phyloP scores from a whole-genome alignment of 352 stramenopile genomes.

The Globisporangium paroecandrum region DNA sequence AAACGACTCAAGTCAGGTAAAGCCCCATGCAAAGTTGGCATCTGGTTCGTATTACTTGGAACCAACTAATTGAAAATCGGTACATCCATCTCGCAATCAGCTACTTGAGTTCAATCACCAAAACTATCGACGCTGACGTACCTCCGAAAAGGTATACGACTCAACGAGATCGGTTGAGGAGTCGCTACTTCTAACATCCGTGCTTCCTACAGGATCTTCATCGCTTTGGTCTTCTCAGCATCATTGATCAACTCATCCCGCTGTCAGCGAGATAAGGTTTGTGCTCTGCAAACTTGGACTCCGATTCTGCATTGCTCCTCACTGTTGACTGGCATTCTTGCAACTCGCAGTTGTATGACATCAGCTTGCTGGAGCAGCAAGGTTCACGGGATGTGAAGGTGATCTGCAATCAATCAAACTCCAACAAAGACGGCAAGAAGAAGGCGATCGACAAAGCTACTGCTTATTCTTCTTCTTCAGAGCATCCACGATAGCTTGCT shows the following conservation, averaged over 20 bases:
- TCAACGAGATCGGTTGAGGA: not conserved
- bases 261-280: not conserved
- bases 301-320: not conserved
- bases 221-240: not conserved
- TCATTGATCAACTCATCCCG: not conserved
- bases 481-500: slow-evolving; percentile 38
- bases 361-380: not conserved
- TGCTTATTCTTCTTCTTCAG: slow-evolving; percentile 7
- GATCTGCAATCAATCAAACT: not conserved
- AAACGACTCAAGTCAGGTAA: not conserved
- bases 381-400: not conserved
- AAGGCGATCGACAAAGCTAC: not conserved
- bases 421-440: not conserved
- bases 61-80: not conserved
- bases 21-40: not conserved
- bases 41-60: not conserved
- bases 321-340: not conserved
- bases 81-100: not conserved
- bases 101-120: not conserved
- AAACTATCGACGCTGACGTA: not conserved
- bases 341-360: not conserved
- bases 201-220: not conserved
- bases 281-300: not conserved
- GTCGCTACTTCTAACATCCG: not conserved
- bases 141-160: not conserved